Base-by-base conservation (phyloP, 305 asterid genomes). In the Euphrasia arctica region DNA sequence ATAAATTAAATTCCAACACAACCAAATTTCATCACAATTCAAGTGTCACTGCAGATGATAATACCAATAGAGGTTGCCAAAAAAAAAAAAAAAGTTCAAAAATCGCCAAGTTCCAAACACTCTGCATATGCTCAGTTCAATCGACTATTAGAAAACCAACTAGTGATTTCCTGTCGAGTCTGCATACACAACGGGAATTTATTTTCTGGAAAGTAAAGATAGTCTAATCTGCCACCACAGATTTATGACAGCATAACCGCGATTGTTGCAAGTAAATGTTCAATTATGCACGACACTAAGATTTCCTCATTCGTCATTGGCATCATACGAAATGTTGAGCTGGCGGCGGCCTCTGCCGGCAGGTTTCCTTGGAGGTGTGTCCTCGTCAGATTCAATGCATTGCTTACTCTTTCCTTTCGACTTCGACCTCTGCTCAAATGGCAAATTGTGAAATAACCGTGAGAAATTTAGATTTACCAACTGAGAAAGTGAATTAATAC, bases 261-360 rank as follows among this genome's bases (percentile, higher is more conserved):
- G 41, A 34, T 34, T 34, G 1, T 34, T 34, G 41, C 1, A 47
- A 47, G 15, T 47, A 47, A 47, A 12, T 0, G 9, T 12, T 3
- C 49, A 14, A n/a, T 5, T 15, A 49, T 4, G 18, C 34, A 13
- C 12, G 13, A 63, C 25, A 50, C 69, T 54, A 36, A 54, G 54
- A 47, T 22, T 34, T 43, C 54, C 25, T 63, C 15, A 64, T 54
- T 64, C 62, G 9, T 54, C 69, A 54, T 28, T 9, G 52, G 42
- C 41, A 27, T 52, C 61, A 27, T 51, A 51, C 15, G 41, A 13
- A 22, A 51, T 50, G 15, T 59, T 47, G 11, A 9, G n/a, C 60
- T 39, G 60, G 60, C 60, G 68, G 51, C 68, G 60, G 60, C 60
- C 60, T 32, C 68, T 15, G 60, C 36, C 12, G 5, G 36, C 36